phyloP scores from a whole-genome alignment of 768 basidiomycete species.

The Plicaturopsis crispa region DNA sequence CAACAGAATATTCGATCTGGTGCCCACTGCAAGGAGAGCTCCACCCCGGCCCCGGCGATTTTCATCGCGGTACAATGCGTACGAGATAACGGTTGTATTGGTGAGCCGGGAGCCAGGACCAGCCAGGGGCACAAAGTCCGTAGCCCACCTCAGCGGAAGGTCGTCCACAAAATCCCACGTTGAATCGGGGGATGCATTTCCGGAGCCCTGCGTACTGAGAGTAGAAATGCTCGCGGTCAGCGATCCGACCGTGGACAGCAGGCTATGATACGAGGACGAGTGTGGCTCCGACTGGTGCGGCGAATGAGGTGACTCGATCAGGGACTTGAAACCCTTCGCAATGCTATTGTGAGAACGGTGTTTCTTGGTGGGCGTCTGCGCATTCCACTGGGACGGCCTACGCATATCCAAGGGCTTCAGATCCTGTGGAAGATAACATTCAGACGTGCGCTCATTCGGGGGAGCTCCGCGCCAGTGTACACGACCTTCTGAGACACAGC shows the following conservation, averaged over 20 bases:
- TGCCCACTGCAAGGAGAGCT: conserved; percentile 64
- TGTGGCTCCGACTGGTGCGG: conserved; percentile 10
- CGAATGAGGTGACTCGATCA: conserved; percentile 31
- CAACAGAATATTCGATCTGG: conserved; percentile 63
- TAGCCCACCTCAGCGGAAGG: conserved; percentile 77
- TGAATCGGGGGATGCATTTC: too few relatives aligned
- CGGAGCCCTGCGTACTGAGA: background rate
- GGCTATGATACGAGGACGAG: conserved; percentile 22
- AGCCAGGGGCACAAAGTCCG: conserved; percentile 78
- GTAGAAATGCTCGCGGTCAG: background rate
- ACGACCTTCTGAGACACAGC: conserved; percentile 58
- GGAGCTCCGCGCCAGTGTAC: too few relatives aligned
- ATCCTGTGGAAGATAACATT: conserved; percentile 31
- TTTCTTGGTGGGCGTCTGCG: conserved; percentile 36
- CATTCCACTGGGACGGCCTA: conserved; percentile 40
- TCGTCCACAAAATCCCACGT: conserved; percentile 71
- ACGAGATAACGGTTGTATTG: conserved; percentile 51
- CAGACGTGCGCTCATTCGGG: too few relatives aligned
- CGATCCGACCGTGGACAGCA: conserved; percentile 21
- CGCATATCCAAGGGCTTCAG: conserved; percentile 54
- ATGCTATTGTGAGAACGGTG: conserved; percentile 51
- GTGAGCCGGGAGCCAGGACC: conserved; percentile 55
- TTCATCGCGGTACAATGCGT: conserved; percentile 63
- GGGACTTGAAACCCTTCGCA: conserved; percentile 54
- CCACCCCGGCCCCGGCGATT: conserved; percentile 37